Conservation (phyloP, 2,329 filamentous ascomycete genomes). For the Raffaelea arxii region DNA sequence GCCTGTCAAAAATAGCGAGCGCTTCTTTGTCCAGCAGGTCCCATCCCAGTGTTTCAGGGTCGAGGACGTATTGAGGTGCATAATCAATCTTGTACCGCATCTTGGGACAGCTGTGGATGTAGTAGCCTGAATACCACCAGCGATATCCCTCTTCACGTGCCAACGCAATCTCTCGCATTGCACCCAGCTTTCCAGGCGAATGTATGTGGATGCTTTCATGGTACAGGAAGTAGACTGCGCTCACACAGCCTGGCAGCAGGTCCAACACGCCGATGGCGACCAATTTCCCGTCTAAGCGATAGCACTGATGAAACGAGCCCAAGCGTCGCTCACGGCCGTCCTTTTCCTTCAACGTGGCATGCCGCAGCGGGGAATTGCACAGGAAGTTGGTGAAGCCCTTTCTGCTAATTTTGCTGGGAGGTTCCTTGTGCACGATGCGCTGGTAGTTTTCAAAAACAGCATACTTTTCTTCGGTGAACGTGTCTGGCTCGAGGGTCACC, state of each 20-base stretch:
- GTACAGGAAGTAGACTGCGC: conserved; percentile 77
- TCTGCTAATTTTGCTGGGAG: conserved; percentile 45
- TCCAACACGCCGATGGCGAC: conserved; percentile 71
- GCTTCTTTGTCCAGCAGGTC: conserved; percentile 44
- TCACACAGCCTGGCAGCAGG: conserved; percentile 65
- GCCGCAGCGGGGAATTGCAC: conserved; percentile 57
- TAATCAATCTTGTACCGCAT: conserved; percentile 83
- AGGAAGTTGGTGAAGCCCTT: conserved; percentile 62
- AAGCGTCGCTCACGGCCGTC: conserved; percentile 46
- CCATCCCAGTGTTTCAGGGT: conserved; percentile 57
- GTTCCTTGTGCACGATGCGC: conserved; percentile 60
- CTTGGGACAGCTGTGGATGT: conserved; percentile 72
- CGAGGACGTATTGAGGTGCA: conserved; percentile 62
- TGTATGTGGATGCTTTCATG: conserved; percentile 62
- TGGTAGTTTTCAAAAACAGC: conserved; percentile 67
- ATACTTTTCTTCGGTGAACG: conserved; percentile 70
- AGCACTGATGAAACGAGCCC: conserved; percentile 75
- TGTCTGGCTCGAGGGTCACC: conserved; percentile 60
- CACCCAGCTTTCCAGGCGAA: conserved; percentile 66
- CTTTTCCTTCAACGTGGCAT: conserved; percentile 28
- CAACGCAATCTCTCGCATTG: conserved; percentile 61
- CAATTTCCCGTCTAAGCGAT: conserved; percentile 64
- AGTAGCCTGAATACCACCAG: conserved; percentile 75
- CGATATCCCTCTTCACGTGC: conserved; percentile 59
- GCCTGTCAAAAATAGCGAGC: conserved; percentile 39